Base-by-base conservation (phyloP, 495 filamentous ascomycete species). In the Aspergillus egyptiacus region DNA sequence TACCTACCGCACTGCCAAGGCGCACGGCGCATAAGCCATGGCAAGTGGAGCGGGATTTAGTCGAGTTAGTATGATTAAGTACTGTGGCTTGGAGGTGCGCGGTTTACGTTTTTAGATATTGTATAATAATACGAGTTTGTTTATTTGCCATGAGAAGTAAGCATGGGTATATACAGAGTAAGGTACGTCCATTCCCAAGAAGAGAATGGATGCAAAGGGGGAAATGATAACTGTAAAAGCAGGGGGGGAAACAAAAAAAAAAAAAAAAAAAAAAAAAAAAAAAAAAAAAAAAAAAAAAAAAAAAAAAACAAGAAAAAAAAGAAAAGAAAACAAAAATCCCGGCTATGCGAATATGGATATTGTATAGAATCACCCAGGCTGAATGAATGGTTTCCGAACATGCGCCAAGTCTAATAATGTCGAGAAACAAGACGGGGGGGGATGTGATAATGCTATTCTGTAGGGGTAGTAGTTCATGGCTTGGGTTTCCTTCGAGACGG, bases 11-110 rank as follows among this genome's bases (percentile, higher is more conserved):
- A n/a, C 11, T 11, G 40, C 41, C 41, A 44, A 44, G 41, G 17
- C 17, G 27, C 32, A n/a, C 41, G 41, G 41, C 41, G 41, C 41
- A 28, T 44, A n/a, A 39, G 15, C 14, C 33, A n/a, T 33, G 33
- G 35, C 17, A 37, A 37, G 17, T 20, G 17, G 35, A 18, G 35
- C 35, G 35, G 35, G 8, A n/a, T 37, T 37, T 37, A 37, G 41
- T n/a, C n/a, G n/a, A n/a, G 10, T 31, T 10, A 11, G 9, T 27
- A 27, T 27, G 8, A 4, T 27, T 27, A 8, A 27, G 10, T 3
- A 5, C 1, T 18, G 38, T 41, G 40, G 40, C 40, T 43, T 32
- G 27, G 40, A 31, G 27, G 9, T n/a, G n/a, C n/a, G 25, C 15
- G 33, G 33, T 17, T 18, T 8, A 3, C 13, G 13, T 15, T 17